phyloP scores from a whole-genome alignment of 208 protist genomes.

The Entamoeba moshkovskii region DNA sequence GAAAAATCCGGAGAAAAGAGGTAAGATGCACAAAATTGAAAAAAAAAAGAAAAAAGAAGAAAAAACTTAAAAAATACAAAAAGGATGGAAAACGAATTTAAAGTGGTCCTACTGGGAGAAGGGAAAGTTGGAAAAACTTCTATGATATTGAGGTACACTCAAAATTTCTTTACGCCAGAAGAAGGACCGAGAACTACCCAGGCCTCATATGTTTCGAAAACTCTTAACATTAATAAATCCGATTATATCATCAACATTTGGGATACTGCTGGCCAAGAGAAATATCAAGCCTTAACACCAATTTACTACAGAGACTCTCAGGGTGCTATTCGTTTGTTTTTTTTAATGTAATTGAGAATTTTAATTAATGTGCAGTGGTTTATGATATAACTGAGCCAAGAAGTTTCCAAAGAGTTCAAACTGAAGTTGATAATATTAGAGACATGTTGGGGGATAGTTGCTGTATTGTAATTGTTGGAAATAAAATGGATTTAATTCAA shows the following conservation, averaged over 20 bases:
- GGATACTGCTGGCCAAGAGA: slow-evolving; percentile 13
- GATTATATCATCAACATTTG: slow-evolving; percentile 1
- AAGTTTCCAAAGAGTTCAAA: not conserved
- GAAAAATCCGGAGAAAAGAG: too few species aligned
- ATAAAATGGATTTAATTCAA: not conserved
- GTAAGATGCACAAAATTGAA: too few species aligned
- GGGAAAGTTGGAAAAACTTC: not conserved
- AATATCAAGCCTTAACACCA: not conserved
- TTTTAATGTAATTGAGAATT: not conserved
- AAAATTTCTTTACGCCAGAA: too few species aligned
- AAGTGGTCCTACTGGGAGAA: not conserved
- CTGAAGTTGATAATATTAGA: not conserved
- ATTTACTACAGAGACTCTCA: slow-evolving; percentile 9
- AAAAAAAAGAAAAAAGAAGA: too few species aligned
- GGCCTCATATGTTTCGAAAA: too few species aligned
- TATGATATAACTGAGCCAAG: not conserved
- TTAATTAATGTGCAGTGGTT: not conserved
- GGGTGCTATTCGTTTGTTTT: not conserved
- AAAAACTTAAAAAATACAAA: too few species aligned
- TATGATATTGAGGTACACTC: too few species aligned
- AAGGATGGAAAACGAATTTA: not conserved
- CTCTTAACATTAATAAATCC: too few species aligned
- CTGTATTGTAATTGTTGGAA: not conserved
- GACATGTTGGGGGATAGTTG: not conserved
- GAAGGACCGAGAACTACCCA: too few species aligned